Base-by-base conservation (phyloP, 371 early-diverging fungal genomes). In the Chytridiales sp. region DNA sequence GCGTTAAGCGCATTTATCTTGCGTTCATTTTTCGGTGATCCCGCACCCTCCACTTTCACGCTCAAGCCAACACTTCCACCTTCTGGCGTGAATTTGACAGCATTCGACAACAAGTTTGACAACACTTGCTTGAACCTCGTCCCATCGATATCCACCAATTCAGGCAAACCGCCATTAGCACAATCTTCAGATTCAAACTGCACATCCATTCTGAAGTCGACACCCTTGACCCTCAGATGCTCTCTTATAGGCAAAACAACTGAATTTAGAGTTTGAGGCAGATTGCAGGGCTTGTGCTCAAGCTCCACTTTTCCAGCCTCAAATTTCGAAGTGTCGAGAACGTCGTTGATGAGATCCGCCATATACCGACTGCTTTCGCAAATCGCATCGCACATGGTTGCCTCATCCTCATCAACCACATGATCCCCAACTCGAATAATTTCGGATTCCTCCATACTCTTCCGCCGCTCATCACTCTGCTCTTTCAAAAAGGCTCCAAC, bases 31-130 rank as follows among this genome's bases (percentile, higher is more conserved):
- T n/a, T n/a, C n/a, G n/a, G n/a, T n/a, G n/a, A n/a, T n/a, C n/a
- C n/a, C n/a, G n/a, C n/a, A n/a, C n/a, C n/a, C n/a, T 38, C 38
- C 11, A 38, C 17, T 17, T 8, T 13, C 13, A 36, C 59, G 17
- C 30, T 24, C 24, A 47, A 29, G 15, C 9, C 22, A 38, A 56
- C 40, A 17, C 2, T 29, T 0, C 56, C 47, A 21, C 50, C 41
- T 5, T 21, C 42, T 19, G 60, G 48, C 6, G 61, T 66, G 22
- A 67, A 53, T 43, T 61, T 61, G 38, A 57, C 47, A n/a, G 61
- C 67, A 34, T 67, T 60, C 4, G 38, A 15, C 22, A 67, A 22
- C 19, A 67, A 43, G 48, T 67, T 67, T 52, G 36, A 53, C n/a
- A 67, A 9, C 8, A 66, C 48, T 38, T 66, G 61, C 49, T 47